A percentile compares a stretch with the other conserved stretches of the same genome.
Evolutionary conservation across 768 basidiomycete species (phyloP).

Genomic region (Pulveroboletus sp.): DNA sequence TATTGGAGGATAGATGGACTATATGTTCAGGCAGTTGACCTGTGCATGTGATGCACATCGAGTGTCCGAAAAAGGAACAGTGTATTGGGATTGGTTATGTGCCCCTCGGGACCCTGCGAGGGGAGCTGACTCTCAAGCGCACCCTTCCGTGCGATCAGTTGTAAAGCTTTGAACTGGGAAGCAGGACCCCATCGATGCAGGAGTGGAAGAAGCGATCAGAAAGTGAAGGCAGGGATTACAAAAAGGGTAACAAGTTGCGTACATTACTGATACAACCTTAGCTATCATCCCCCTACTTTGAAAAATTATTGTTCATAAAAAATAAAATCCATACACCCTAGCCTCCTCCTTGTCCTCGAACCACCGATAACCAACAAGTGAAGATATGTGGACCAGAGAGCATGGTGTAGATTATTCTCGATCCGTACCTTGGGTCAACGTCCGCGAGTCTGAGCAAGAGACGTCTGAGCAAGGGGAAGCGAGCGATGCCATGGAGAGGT

Average conservation of each 20-base stretch:
- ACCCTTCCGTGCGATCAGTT: too few relatives aligned
- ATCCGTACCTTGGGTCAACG: constrained; percentile 14
- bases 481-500: constrained; percentile 24
- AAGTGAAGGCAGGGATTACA: constrained; percentile 17
- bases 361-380: not conserved
- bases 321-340: constrained; percentile 2
- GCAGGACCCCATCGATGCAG: too few relatives aligned
- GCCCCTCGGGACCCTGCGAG: too few relatives aligned
- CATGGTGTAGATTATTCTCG: constrained; percentile 5
- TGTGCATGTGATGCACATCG: too few relatives aligned
- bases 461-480: constrained; percentile 11
- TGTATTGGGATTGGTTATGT: too few relatives aligned
- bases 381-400: not conserved
- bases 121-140: too few relatives aligned
- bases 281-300: constrained; percentile 6
- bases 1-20: too few relatives aligned
- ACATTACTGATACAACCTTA: constrained; percentile 24
- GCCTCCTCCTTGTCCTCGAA: not conserved
- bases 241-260: constrained; percentile 18
- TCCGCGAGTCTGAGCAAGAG: constrained; percentile 20
- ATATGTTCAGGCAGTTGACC: too few relatives aligned
- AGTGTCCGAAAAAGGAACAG: too few relatives aligned
- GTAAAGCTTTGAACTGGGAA: too few relatives aligned
- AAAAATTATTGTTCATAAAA: constrained; percentile 8
- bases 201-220: not conserved